Base-by-base conservation (phyloP, 169 alveolate species). In the Nephromyces sp. region DNA sequence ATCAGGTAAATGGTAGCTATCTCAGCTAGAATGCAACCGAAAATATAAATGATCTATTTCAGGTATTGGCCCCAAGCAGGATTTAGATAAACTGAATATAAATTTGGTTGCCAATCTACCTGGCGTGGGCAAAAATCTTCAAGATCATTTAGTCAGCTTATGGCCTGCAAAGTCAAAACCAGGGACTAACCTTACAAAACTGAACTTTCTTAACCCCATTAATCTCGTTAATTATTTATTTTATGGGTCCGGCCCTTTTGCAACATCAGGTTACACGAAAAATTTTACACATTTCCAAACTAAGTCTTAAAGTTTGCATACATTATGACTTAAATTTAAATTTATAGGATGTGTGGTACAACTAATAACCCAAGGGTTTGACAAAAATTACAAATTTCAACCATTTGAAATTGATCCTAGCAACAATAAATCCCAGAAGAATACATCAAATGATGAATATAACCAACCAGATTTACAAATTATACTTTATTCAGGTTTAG, bases 91-190 rank as follows among this genome's bases (percentile, higher is more conserved):
- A 31, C n/a, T 57, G 25, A 65, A 67, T 25, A 0, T 71, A 0
- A 32, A 32, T 2, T 34, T 53, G 1, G 61, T 61, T 2, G 63
- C 32, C 33, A 6, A 71, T 29, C 1, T 71, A 1, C 78, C 78
- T 0, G 71, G 32, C 6, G 78, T 71, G 32, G 78, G 78, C 1
- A 35, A 71, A 24, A 57, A 71, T 30, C 78, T 71, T 24, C 78
- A 71, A 24, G 74, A 43, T 43, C 57, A 43, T n/a, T 15, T 43
- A 15, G n/a, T n/a, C n/a, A n/a, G n/a, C n/a, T n/a, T n/a, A n/a
- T n/a, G n/a, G n/a, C n/a, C n/a, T n/a, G n/a, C n/a, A n/a, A n/a
- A n/a, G n/a, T n/a, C n/a, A n/a, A n/a, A n/a, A n/a, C n/a, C n/a
- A n/a, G n/a, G n/a, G n/a, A n/a, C n/a, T n/a, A n/a, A n/a, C n/a